Base-by-base conservation (phyloP, 2,329 filamentous ascomycete species). In the Cladophialophora yegresii region DNA sequence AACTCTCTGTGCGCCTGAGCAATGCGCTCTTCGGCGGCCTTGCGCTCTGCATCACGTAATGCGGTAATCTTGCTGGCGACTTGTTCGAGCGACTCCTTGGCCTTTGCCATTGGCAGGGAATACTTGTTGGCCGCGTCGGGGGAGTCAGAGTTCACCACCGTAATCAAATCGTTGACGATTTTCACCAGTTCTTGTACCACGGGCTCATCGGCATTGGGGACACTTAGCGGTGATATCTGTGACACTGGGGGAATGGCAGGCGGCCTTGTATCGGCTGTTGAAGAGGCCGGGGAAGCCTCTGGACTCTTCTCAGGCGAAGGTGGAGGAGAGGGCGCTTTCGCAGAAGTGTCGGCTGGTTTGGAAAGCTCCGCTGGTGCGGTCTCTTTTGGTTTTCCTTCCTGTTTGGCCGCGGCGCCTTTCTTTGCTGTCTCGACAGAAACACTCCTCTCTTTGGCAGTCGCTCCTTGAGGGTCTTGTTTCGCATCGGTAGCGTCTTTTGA, bases 81-180 rank as follows among this genome's bases (percentile, higher is more conserved):
- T 76, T 88, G 89, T 74, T 84, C 80, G 58, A 98, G 83, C 70
- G 96, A 90, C 59, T 84, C 82, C 83, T 97, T 98, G 67, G 93
- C 93, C 81, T 95, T 93, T 71, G 84, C 81, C 64, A 99, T 87
- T 0, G 92, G 89, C 2, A 85, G 84, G 58, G 86, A 87, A 78
- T 95, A 96, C 77, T 89, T 92, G 71, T 84, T 84, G 67, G 89
- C 86, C 9, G 65, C 64, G 28, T 71, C 69, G 4, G 66, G 51
- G 63, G 91, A 86, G 75, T 96, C 93, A 63, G 90, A 90, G 77
- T 97, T 96, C 75, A 97, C 88, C 54, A 96, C 91, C 8, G 91
- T 88, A 74, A 99, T 96, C 72, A 99, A 89, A 77, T 96, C 92
- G 79, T 99, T 99, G 72, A 99, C 84, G 80, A 96, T 93, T 80